Evolutionary conservation across 768 basidiomycete species (phyloP).

Genomic region (Pulveroboletus sp.): DNA sequence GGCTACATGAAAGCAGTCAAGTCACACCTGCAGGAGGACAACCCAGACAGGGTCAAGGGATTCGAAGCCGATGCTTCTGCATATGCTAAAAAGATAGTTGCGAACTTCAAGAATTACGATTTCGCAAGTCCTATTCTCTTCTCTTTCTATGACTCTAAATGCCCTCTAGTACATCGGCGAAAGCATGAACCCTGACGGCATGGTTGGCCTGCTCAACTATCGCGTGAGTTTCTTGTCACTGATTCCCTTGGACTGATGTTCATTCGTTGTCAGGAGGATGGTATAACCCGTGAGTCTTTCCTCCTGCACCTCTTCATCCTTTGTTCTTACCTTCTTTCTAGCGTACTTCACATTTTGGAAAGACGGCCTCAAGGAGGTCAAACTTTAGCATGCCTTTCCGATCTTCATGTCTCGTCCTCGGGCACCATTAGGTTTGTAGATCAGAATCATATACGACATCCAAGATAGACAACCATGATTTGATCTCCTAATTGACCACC

Average conservation of each 20-base stretch:
- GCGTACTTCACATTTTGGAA: constrained; percentile 97
- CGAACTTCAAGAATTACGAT: constrained; percentile 90
- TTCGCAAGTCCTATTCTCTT: constrained; percentile 53
- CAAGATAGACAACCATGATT: constrained; percentile 20
- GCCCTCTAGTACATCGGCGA: constrained; percentile 61
- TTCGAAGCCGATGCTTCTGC: constrained; percentile 80
- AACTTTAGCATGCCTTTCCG: constrained; percentile 44
- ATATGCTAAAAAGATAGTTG: constrained; percentile 85
- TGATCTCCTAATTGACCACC: constrained; percentile 15
- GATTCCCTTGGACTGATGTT: constrained; percentile 1
- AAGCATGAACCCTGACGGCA: constrained; percentile 80
- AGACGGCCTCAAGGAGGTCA: constrained; percentile 81
- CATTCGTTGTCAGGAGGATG: constrained; percentile 54
- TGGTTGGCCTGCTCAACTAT: constrained; percentile 94
- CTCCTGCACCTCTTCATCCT: neutral
- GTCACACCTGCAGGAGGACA: constrained; percentile 45
- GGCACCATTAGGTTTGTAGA: constrained; percentile 6
- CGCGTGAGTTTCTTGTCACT: constrained; percentile 45
- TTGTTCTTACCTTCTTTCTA: constrained; percentile 25
- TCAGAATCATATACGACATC: constrained; percentile 14
- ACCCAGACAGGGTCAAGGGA: constrained; percentile 56
- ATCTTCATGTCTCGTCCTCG: neutral
- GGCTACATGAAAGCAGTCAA: constrained; percentile 95
- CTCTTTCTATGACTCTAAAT: neutral
- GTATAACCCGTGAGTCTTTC: constrained; percentile 64